A percentile compares a stretch with the other conserved stretches of the same genome.
Conservation (phyloP, 192 early-diverging fungal species). For the Phycomyces nitens region DNA sequence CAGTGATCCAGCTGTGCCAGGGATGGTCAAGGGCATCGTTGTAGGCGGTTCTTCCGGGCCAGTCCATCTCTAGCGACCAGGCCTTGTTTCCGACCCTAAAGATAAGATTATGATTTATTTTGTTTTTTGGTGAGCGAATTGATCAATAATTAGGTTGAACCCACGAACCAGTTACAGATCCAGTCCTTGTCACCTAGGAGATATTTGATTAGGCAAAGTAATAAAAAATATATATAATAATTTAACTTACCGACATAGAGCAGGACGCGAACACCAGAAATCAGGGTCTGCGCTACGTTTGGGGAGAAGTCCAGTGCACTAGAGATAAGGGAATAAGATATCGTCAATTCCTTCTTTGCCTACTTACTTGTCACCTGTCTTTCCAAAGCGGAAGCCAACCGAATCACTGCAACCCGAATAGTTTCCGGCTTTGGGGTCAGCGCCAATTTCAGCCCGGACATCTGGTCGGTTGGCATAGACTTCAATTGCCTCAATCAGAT, state of each 20-base stretch:
- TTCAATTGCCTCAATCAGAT: constrained; percentile 77
- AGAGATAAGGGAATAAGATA: constrained; percentile 18
- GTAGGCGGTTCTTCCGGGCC: constrained; percentile 6
- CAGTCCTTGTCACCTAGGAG: constrained; percentile 33
- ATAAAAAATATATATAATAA: too few species aligned
- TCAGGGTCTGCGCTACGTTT: constrained; percentile 50
- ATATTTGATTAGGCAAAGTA: background rate
- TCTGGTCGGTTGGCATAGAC: constrained; percentile 72
- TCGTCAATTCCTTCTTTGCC: too few species aligned
- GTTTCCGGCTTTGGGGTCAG: constrained; percentile 54
- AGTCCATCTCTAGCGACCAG: constrained; percentile 54
- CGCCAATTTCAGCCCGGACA: constrained; percentile 75
- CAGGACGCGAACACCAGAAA: constrained; percentile 75
- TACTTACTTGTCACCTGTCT: constrained; percentile 24
- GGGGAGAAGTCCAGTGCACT: constrained; percentile 23
- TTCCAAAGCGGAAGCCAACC: constrained; percentile 25
- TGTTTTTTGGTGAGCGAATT: background rate
- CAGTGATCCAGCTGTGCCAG: background rate
- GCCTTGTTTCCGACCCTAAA: constrained; percentile 79
- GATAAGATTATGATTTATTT: background rate
- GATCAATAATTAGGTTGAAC: background rate
- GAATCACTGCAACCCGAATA: constrained; percentile 75
- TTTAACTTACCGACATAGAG: constrained; percentile 73
- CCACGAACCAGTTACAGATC: constrained; percentile 34
- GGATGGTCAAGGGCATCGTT: constrained; percentile 1